These are phyloP conservation scores for Cryomyces minteri DNA, from an alignment of 495 filamentous ascomycete genomes.

Conservation along the genomic window DNA sequence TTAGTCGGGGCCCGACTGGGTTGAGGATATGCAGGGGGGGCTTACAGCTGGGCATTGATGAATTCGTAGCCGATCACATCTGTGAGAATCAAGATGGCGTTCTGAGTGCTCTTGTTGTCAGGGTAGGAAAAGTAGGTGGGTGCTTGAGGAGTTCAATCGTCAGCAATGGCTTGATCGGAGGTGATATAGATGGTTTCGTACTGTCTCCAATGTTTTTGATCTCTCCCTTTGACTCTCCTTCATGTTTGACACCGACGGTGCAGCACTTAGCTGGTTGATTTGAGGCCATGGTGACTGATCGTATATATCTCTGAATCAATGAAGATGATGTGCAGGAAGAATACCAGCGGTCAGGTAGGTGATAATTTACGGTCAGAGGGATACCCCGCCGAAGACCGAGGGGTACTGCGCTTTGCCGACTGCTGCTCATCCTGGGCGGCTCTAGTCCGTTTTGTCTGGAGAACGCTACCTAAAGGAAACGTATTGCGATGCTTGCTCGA, in stretches of 20 bases:
- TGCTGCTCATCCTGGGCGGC: no score
- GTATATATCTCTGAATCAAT: no score
- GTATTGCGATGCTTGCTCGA: no score
- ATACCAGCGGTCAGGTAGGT: no score
- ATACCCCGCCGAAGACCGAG: no score
- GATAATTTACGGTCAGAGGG: no score
- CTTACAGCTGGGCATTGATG: slow-evolving; percentile 53
- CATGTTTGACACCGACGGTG: slow-evolving; percentile 25
- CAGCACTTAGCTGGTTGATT: slow-evolving; percentile 25
- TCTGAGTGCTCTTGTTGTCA: slow-evolving; percentile 19
- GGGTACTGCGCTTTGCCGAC: no score
- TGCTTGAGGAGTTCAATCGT: slow-evolving; percentile 17
- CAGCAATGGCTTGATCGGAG: no score
- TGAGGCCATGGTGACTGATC: no score
- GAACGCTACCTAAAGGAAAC: no score
- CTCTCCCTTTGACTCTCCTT: slow-evolving; percentile 23
- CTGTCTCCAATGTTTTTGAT: slow-evolving; percentile 21
- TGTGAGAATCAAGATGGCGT: slow-evolving; percentile 24
- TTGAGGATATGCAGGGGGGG: neutral
- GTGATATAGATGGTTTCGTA: slow-evolving; percentile 4
- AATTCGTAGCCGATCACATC: slow-evolving; percentile 38
- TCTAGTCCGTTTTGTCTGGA: no score
- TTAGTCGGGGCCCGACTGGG: slow-evolving; percentile 1
- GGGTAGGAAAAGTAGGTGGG: slow-evolving; percentile 27
- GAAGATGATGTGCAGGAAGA: no score